These are phyloP conservation scores for Coemansia sp. DNA, from an alignment of 192 early-diverging fungal species.

Conservation along the genomic window DNA sequence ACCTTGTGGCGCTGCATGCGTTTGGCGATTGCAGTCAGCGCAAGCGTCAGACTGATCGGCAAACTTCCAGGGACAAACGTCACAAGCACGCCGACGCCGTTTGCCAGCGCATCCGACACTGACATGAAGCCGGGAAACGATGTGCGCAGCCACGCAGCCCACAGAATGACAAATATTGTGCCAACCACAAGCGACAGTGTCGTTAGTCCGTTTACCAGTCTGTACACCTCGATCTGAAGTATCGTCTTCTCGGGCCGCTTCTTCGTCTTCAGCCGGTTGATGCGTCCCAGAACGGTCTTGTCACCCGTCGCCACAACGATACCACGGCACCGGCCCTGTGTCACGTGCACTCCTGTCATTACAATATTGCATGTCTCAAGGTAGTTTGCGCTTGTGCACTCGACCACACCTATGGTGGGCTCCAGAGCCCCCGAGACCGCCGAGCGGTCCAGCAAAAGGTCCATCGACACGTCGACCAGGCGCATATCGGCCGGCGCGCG, in stretches of 20 bases:
- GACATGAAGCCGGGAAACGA: constrained; percentile 61
- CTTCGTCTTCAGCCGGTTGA: constrained; percentile 61
- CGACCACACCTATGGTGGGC: constrained; percentile 61
- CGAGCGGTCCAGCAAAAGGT: constrained; percentile 77
- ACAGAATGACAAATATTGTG: constrained; percentile 53
- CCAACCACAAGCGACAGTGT: constrained; percentile 55
- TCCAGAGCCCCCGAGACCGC: constrained; percentile 77
- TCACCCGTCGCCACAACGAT: constrained; percentile 79
- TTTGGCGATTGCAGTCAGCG: constrained; percentile 73
- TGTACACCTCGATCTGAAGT: constrained; percentile 68
- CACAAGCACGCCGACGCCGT: constrained; percentile 66
- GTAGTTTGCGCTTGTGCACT: constrained; percentile 69
- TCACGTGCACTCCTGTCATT: constrained; percentile 69
- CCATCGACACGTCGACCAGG: constrained; percentile 61
- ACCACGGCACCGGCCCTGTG: constrained; percentile 70
- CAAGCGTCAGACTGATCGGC: constrained; percentile 76
- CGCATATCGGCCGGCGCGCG: constrained; percentile 79
- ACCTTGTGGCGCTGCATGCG: constrained; percentile 71
- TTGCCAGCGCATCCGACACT: constrained; percentile 50
- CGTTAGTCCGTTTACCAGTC: constrained; percentile 73
- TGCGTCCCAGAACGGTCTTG: constrained; percentile 72
- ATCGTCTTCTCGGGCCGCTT: constrained; percentile 56
- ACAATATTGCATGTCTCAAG: constrained; percentile 83
- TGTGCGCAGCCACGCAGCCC: constrained; percentile 60
- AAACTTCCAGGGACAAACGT: constrained; percentile 81